phyloP scores from a whole-genome alignment of 2,329 filamentous ascomycete species.

The Sclerotinia glacialis region DNA sequence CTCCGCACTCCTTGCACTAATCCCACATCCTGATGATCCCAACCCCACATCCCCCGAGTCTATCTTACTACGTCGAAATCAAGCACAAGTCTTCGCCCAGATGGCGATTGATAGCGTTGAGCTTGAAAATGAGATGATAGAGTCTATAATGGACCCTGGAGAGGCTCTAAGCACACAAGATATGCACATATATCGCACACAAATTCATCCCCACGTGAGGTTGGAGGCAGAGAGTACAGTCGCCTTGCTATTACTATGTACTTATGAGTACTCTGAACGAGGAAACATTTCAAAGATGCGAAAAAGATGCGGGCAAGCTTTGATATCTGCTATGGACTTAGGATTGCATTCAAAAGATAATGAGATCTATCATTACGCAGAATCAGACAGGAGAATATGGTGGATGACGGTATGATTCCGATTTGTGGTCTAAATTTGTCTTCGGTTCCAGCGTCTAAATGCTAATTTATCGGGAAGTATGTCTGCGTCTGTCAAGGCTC shows the following conservation, averaged over 20 bases:
- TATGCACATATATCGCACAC: constrained; percentile 35
- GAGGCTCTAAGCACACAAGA: constrained; percentile 43
- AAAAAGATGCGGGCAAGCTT: constrained; percentile 47
- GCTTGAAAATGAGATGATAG: constrained; percentile 47
- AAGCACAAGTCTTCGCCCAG: constrained; percentile 50
- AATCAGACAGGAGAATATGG: constrained; percentile 49
- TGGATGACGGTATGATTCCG: constrained; percentile 50
- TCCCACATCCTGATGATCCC: constrained; percentile 44
- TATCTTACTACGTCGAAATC: constrained; percentile 46
- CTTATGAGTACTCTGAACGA: constrained; percentile 53
- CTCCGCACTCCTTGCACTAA: constrained; percentile 48
- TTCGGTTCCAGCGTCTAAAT: background rate
- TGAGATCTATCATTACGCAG: constrained; percentile 44
- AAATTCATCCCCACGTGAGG: constrained; percentile 47
- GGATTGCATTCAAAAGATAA: constrained; percentile 44
- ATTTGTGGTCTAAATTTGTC: background rate
- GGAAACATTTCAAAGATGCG: constrained; percentile 54
- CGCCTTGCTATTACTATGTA: constrained; percentile 48
- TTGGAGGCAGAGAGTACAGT: constrained; percentile 49
- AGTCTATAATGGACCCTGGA: constrained; percentile 46
- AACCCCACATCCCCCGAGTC: constrained; percentile 41
- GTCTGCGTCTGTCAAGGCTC: constrained; percentile 50
- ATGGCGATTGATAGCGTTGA: constrained; percentile 50
- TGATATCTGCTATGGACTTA: constrained; percentile 47
- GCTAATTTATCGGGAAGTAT: constrained; percentile 40